Percentiles rank a stretch among this genome's conserved stretches.
These are phyloP conservation scores for Arachnopeziza araneosa DNA, from an alignment of 2,329 filamentous ascomycete species.

Conservation along the genomic window DNA sequence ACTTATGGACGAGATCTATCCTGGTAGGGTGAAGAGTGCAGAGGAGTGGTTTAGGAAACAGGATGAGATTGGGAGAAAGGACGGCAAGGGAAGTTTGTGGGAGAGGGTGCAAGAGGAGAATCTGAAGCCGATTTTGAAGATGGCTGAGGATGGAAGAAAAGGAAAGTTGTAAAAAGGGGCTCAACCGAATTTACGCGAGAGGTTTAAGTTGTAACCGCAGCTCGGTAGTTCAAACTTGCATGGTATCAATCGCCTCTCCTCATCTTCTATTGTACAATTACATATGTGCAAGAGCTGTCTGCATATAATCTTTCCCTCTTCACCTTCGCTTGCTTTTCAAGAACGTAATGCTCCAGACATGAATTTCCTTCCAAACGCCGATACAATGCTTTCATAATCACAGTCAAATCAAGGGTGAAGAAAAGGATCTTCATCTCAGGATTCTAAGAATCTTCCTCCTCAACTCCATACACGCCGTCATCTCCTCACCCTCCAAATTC, in stretches of 20 bases:
- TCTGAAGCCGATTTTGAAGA: conserved; percentile 25
- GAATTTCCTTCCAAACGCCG: background rate
- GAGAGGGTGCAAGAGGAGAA: conserved; percentile 28
- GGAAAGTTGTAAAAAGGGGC: conserved; percentile 8
- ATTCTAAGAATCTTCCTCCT: conserved; percentile 36
- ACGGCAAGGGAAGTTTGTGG: conserved; percentile 30
- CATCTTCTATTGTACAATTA: background rate
- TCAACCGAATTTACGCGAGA: background rate
- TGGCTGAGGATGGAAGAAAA: conserved; percentile 24
- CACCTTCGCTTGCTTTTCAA: background rate
- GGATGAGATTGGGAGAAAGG: conserved; percentile 31
- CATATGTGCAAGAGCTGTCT: background rate
- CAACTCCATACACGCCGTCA: conserved; percentile 37
- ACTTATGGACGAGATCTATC: conserved; percentile 47
- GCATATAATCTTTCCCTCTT: background rate
- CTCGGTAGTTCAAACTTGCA: background rate
- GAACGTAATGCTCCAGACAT: background rate
- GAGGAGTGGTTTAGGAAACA: conserved; percentile 44
- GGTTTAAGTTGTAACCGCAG: background rate
- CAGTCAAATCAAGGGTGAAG: background rate
- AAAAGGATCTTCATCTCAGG: conserved; percentile 29
- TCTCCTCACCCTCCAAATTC: conserved; percentile 21
- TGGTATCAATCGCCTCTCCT: background rate
- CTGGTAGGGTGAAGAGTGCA: conserved; percentile 40
- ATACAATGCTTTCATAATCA: background rate